phyloP scores from a whole-genome alignment of 805 yeast species.

The Ogataea trehaloabstinens region DNA sequence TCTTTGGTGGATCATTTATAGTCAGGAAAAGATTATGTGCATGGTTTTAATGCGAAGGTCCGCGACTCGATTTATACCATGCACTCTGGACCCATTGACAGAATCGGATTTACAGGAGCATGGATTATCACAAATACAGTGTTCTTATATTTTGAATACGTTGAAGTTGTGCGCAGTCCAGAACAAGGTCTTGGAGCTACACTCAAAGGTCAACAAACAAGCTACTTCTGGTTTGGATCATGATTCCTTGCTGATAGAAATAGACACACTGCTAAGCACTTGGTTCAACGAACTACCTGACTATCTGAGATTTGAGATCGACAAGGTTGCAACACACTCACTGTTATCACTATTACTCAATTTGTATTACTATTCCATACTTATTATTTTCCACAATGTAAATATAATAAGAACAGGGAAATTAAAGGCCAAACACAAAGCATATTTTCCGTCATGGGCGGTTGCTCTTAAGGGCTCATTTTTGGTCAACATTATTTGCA shows the following conservation, averaged over 20 bases:
- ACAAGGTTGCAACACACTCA: slow-evolving; percentile 31
- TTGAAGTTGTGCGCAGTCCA: slow-evolving; percentile 5
- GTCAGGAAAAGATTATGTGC: slow-evolving; percentile 9
- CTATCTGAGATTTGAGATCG: slow-evolving; percentile 55
- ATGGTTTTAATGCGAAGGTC: slow-evolving; percentile 3
- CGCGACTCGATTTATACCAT: neutral
- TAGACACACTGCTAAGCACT: slow-evolving; percentile 66
- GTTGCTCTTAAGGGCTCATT: slow-evolving; percentile 9
- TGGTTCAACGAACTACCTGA: slow-evolving; percentile 69
- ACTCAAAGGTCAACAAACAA: neutral
- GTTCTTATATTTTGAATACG: slow-evolving; percentile 7
- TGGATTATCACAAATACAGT: slow-evolving; percentile 10
- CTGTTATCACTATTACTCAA: slow-evolving; percentile 56
- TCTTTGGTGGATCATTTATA: slow-evolving; percentile 69
- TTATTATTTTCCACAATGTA: slow-evolving; percentile 65
- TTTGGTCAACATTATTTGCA: slow-evolving; percentile 5
- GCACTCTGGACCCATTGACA: slow-evolving; percentile 2
- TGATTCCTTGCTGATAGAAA: slow-evolving; percentile 6
- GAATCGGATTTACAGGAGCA: slow-evolving; percentile 7
- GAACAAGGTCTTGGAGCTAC: slow-evolving; percentile 6
- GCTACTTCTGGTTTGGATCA: neutral
- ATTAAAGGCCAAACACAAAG: neutral
- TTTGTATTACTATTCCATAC: slow-evolving; percentile 63
- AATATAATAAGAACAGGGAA: slow-evolving; percentile 43
- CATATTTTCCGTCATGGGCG: slow-evolving; percentile 15